Evolutionary conservation across 371 early-diverging fungal genomes (phyloP).

Genomic region (Actinomortierella wolfii): DNA sequence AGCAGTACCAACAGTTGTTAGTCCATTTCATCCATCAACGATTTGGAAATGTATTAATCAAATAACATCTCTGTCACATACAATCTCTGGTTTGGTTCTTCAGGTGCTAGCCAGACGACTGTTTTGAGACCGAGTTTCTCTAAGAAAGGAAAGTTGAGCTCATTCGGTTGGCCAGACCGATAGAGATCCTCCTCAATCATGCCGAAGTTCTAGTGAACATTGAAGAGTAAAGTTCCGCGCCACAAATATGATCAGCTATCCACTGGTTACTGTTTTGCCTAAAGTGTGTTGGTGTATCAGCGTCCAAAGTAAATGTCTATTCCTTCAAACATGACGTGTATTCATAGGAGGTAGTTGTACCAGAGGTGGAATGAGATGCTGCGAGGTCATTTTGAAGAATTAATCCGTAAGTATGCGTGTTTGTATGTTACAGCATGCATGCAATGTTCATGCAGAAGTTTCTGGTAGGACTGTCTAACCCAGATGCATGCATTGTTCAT

Average conservation of each 20-base stretch:
- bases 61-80: conserved; percentile 46
- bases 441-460: too few species aligned
- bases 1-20: too few species aligned
- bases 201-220: conserved; percentile 82
- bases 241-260: background rate
- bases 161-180: conserved; percentile 97
- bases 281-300: conserved; percentile 67
- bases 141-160: conserved; percentile 96
- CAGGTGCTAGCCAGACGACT: conserved; percentile 93
- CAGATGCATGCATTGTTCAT: too few species aligned
- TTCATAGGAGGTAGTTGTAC: conserved; percentile 44
- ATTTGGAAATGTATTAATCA: background rate
- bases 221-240: background rate
- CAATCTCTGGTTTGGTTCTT: conserved; percentile 94
- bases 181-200: conserved; percentile 96
- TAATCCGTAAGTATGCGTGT: too few species aligned
- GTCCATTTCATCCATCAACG: too few species aligned
- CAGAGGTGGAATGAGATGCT: conserved; percentile 83
- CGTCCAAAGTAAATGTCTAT: conserved; percentile 2
- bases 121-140: conserved; percentile 92
- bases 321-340: conserved; percentile 6
- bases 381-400: conserved; percentile 69
- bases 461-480: too few species aligned
- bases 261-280: background rate
- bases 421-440: too few species aligned